Percentiles rank a stretch among this genome's conserved stretches.
phyloP scores from a whole-genome alignment of 805 yeast species.

The Dipodascopsis tothii region DNA sequence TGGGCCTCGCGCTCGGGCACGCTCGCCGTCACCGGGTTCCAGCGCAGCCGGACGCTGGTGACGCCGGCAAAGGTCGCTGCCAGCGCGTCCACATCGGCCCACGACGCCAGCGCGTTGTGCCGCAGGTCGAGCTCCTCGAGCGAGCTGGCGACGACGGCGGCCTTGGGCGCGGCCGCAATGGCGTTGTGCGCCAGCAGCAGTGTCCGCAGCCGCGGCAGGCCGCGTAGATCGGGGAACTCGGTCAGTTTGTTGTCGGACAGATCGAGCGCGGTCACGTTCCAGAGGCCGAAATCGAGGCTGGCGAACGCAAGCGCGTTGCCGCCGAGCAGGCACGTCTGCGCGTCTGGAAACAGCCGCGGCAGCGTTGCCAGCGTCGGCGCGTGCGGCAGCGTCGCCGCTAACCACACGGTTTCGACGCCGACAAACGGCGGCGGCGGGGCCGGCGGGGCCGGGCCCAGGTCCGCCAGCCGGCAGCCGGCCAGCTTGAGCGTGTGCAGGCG shows the following conservation, averaged over 20 bases:
- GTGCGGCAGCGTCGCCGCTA: constrained; percentile 22
- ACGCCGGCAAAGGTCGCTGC: constrained; percentile 38
- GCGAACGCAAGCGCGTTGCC: constrained; percentile 26
- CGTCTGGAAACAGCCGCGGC: constrained; percentile 34
- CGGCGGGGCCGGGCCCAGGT: no score
- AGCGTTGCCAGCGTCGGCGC: constrained; percentile 8
- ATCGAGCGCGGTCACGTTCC: constrained; percentile 27
- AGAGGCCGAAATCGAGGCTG: constrained; percentile 1
- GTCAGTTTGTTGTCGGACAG: constrained; percentile 40
- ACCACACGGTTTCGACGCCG: constrained; percentile 17
- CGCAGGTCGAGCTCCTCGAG: constrained; percentile 43
- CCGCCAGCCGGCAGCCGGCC: constrained; percentile 36
- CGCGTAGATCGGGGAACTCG: constrained; percentile 27
- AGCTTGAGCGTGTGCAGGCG: constrained; percentile 40
- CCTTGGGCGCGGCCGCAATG: constrained; percentile 21
- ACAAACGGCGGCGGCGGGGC: no score
- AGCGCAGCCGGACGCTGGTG: constrained; percentile 41
- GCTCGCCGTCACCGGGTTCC: constrained; percentile 42
- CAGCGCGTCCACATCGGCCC: constrained; percentile 46
- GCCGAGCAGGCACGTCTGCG: constrained; percentile 34
- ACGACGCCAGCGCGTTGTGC: constrained; percentile 40
- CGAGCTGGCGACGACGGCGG: neutral
- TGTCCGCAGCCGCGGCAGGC: constrained; percentile 16
- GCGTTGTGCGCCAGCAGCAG: constrained; percentile 37
- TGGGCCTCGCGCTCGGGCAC: constrained; percentile 26